These are phyloP conservation scores for Ceratobasidium sp. DNA, from an alignment of 1,284 basidiomycete genomes.

Conservation along the genomic window DNA sequence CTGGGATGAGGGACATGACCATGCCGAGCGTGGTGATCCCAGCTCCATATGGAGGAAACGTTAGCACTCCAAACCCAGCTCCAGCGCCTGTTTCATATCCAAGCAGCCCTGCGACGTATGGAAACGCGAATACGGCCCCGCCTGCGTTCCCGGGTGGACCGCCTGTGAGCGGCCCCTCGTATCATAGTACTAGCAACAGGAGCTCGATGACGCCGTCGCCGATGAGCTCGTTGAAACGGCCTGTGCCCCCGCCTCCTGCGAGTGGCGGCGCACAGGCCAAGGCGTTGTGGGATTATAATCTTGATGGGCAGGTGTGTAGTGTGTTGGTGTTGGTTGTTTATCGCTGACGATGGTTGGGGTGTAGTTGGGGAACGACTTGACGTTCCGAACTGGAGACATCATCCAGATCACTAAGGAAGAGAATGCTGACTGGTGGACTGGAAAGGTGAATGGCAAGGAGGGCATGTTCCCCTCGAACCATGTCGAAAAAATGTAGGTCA, in stretches of 20 bases:
- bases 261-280: slow-evolving; percentile 58
- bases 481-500: slow-evolving; percentile 62
- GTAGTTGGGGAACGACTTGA: slow-evolving; percentile 66
- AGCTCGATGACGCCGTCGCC: slow-evolving; percentile 18
- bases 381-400: slow-evolving; percentile 66
- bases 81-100: slow-evolving; percentile 50
- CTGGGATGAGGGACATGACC: slow-evolving; percentile 45
- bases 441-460: slow-evolving; percentile 65
- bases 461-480: slow-evolving; percentile 74
- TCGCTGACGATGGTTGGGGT: background rate
- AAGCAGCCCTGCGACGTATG: slow-evolving; percentile 26
- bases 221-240: slow-evolving; percentile 23
- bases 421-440: slow-evolving; percentile 71
- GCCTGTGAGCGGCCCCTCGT: background rate
- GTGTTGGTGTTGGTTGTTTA: slow-evolving; percentile 9
- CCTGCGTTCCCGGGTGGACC: slow-evolving; percentile 30
- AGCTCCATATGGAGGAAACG: background rate
- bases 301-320: slow-evolving; percentile 60
- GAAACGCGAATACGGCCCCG: slow-evolving; percentile 31
- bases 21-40: background rate
- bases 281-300: slow-evolving; percentile 75
- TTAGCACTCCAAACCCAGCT: slow-evolving; percentile 43
- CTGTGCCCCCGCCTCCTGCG: slow-evolving; percentile 53
- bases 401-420: slow-evolving; percentile 69
- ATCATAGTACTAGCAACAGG: background rate